Percentiles rank a stretch among this genome's conserved stretches.
Evolutionary conservation across 176 grass and related monocot species (phyloP).

Genomic region (bread wheat (Triticum aestivum)): IWGSC_CS_RefSeq_v2.1 NC_057799.1:5977384-5977883

Average conservation of each 20-base stretch:
- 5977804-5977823: conserved; percentile 59
- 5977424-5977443: conserved; percentile 25
- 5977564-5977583: conserved; percentile 35
- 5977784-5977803: conserved; percentile 73
- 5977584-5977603: conserved; percentile 45
- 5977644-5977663: conserved; percentile 36
- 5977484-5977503: not conserved
- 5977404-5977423: conserved; percentile 4
- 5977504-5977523: conserved; percentile 17
- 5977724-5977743: conserved; percentile 92
- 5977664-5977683: conserved; percentile 65
- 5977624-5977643: conserved; percentile 21
- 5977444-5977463: conserved; percentile 20
- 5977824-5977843: conserved; percentile 45
- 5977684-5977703: conserved; percentile 56
- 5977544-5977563: conserved; percentile 26
- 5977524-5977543: conserved; percentile 32
- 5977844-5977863: conserved; percentile 60
- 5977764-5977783: conserved; percentile 89
- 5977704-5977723: conserved; percentile 91
- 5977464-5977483: conserved; percentile 32
- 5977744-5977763: conserved; percentile 80
- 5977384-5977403: conserved; percentile 28
- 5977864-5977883: conserved; percentile 90
- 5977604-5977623: conserved; percentile 25